Evolutionary conservation across 768 basidiomycete genomes (phyloP).

Genomic region (Neoboletus brunneissimus): DNA sequence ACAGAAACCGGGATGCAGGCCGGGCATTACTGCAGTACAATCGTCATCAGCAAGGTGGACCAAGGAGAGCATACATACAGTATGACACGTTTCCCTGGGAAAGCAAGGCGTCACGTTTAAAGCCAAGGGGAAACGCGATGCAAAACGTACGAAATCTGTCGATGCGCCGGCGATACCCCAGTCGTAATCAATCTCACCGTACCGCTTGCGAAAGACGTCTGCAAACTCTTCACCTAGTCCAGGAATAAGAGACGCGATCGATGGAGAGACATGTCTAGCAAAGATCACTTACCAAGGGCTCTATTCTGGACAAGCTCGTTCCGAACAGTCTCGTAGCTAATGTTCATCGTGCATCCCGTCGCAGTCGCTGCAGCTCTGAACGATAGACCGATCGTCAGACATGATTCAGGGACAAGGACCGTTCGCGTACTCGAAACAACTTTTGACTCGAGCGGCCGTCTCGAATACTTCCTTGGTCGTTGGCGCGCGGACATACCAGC

Average conservation of each 20-base stretch:
- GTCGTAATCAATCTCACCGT: conserved; percentile 57
- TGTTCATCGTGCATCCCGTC: conserved; percentile 56
- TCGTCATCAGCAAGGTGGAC: not conserved
- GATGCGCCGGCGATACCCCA: conserved; percentile 71
- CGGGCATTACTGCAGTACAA: conserved; percentile 46
- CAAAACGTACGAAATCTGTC: conserved; percentile 70
- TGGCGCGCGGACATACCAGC: conserved; percentile 74
- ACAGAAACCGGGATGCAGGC: conserved; percentile 66
- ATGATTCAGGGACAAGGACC: not conserved
- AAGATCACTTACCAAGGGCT: conserved; percentile 45
- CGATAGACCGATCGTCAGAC: not conserved
- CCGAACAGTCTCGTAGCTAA: conserved; percentile 35
- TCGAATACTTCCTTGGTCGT: conserved; percentile 56
- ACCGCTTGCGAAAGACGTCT: conserved; percentile 55
- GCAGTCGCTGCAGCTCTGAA: conserved; percentile 63
- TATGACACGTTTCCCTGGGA: conserved; percentile 58
- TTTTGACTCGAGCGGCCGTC: conserved; percentile 57
- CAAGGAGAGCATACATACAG: conserved; percentile 36
- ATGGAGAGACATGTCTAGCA: not conserved
- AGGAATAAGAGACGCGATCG: not conserved
- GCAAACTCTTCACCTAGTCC: conserved; percentile 60
- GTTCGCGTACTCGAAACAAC: conserved; percentile 64
- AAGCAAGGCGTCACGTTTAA: not conserved
- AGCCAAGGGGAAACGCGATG: not conserved
- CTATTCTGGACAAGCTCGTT: conserved; percentile 67